Evolutionary conservation across 192 early-diverging fungal genomes (phyloP), one percentile per base, ranked within the genome.

Genomic region (Spizellomyces punctatus): DNA sequence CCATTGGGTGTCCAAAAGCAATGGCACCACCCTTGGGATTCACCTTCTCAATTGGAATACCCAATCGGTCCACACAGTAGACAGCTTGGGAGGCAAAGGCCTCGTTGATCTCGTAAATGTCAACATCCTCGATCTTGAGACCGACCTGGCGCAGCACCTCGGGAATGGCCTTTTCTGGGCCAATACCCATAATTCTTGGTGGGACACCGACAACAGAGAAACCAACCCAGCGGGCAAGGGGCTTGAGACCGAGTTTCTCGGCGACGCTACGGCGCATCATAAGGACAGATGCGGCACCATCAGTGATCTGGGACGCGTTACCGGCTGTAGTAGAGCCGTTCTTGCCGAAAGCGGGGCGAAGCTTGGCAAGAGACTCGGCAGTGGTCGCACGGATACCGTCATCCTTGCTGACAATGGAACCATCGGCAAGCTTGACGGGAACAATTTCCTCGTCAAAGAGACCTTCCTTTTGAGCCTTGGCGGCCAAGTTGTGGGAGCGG

Each of bases 21-120:
- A 99, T 99, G 46, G 97, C 97, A 72, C 97, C 97, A 67, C 97
- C 97, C 88, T 94, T 92, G 56, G 94, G 94, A 85, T 99, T 99
- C 77, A 98, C 94, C 89, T 94, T 97, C 66, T 92, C 88, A 77
- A 90, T 76, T 71, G 88, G 85, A 62, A 99, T 90, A 27, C 88
- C 89, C 48, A 95, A 89, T 78, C 94, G 92, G 80, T 96, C 89
- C 48, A 93, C 86, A 65, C 87, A 93, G 88, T 94, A 96, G 47
- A 96, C 89, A 8, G 95, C 92, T 83, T 99, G 95, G 61, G 95
- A 98, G 43, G 96, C 96, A 82, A 99, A 98, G 22, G 96, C 96
- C 83, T 98, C 96, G 84, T 99, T 99, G 71, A 99, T 89, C 73
- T 98, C 95, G 66, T 83, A 92, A 66, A 97, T 79, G 68, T 92